A percentile compares a stretch with the other conserved stretches of the same genome.
Evolutionary conservation across 495 filamentous ascomycete species (phyloP).

Genomic region (Letharia lupina): DNA sequence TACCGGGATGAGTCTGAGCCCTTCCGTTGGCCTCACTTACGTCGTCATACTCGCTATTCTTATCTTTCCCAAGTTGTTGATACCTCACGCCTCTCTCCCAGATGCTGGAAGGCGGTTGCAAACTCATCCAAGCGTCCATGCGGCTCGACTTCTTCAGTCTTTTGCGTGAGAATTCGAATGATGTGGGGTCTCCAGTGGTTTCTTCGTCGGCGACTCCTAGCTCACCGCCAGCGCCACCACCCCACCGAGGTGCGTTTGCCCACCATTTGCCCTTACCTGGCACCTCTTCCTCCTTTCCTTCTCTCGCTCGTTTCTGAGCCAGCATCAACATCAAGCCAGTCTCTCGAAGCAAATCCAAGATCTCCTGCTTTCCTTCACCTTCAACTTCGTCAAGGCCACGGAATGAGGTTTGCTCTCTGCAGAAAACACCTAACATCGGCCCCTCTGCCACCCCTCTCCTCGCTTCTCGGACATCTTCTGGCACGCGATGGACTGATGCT

Average conservation of each 20-base stretch:
- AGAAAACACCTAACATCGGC: conserved; percentile 51
- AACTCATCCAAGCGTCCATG: conserved; percentile 33
- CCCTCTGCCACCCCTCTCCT: conserved; percentile 69
- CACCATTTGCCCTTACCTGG: conserved; percentile 78
- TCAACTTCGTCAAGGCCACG: conserved; percentile 30
- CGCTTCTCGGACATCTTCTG: conserved; percentile 58
- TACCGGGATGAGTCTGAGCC: neutral
- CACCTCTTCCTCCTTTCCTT: conserved; percentile 55
- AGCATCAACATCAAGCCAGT: conserved; percentile 64
- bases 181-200: conserved; percentile 16
- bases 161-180: conserved; percentile 13
- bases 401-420: conserved; percentile 52
- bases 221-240: conserved; percentile 59
- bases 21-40: conserved; percentile 32
- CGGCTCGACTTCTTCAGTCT: conserved; percentile 21
- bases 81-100: conserved; percentile 79
- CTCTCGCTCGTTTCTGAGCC: conserved; percentile 72
- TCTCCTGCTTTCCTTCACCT: conserved; percentile 47
- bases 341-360: conserved; percentile 65
- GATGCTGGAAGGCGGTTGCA: conserved; percentile 51
- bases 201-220: conserved; percentile 42
- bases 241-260: conserved; percentile 65
- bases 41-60: conserved; percentile 44
- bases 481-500: conserved; percentile 56
- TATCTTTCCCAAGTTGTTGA: conserved; percentile 57